Percentiles rank a stretch among this genome's conserved stretches.
Evolutionary conservation across 176 grass and related monocot species (phyloP).

Genomic region (Rhynchospora pubera): DNA sequence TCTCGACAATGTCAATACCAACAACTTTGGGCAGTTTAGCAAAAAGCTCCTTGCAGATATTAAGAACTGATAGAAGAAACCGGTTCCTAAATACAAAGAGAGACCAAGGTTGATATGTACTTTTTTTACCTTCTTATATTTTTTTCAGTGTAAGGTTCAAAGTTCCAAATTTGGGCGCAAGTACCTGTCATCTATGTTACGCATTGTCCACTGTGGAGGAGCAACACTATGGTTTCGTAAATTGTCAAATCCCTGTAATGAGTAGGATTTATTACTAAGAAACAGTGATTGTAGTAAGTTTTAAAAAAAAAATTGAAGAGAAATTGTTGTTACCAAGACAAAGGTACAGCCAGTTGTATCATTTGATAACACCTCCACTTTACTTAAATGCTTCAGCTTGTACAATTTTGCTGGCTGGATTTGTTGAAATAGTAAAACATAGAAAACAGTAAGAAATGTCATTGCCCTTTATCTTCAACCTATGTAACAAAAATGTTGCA

Average conservation of each 20-base stretch:
- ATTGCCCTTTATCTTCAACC: not conserved
- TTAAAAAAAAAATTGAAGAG: conserved; percentile 2
- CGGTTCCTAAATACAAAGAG: conserved; percentile 48
- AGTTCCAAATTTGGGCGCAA: not conserved
- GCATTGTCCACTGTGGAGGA: conserved; percentile 97
- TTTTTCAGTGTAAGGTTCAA: not conserved
- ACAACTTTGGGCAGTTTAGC: conserved; percentile 83
- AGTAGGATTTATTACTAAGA: not conserved
- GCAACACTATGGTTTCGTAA: conserved; percentile 85
- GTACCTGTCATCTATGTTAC: conserved; percentile 94
- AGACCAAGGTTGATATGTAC: not conserved
- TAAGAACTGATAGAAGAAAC: conserved; percentile 77
- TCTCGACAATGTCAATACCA: conserved; percentile 93
- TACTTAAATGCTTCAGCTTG: conserved; percentile 97
- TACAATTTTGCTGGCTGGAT: conserved; percentile 85
- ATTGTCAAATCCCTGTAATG: conserved; percentile 86
- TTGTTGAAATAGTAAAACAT: not conserved
- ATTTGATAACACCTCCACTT: conserved; percentile 96
- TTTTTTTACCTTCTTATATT: not conserved
- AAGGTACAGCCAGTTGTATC: conserved; percentile 94
- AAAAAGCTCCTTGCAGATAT: conserved; percentile 89
- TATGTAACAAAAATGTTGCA: not conserved
- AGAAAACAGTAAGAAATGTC: conserved; percentile 4
- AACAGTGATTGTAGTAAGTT: not conserved
- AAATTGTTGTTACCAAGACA: conserved; percentile 69